Evolutionary conservation across 2,329 filamentous ascomycete genomes (phyloP), one percentile per base, ranked within the genome.

Genomic region (Cladosporium cucumerinum): DNA sequence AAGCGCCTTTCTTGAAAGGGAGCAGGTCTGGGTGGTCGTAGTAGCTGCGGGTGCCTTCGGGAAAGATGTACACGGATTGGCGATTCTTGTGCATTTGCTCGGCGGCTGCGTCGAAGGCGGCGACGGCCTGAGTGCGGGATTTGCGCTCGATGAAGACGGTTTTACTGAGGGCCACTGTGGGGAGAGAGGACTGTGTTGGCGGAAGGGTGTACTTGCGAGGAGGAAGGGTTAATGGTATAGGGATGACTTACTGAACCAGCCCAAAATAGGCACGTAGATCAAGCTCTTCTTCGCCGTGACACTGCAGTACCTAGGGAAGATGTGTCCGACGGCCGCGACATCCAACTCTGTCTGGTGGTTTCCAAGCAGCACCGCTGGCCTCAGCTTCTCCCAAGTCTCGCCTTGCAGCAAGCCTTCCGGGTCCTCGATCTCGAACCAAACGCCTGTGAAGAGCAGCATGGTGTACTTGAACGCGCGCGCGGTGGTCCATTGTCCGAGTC

Each of bases 1-100:
- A 99, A 55, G 94, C 95, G 66, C 95, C 95, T 83, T 99, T 99
- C 82, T 99, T 99, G 84, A 98, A 99, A n/a, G 93, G 91, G 63
- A 98, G 82, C 72, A 99, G 80, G 66, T 85, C 86, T 1, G 95
- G 91, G 63, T 93, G 88, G 72, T 89, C 87, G 65, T 90, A 85
- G 80, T 98, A 97, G 76, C 91, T 96, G 70, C 95, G 86, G 1
- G 95, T 99, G 59, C 95, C 95, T 81, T 99, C 95, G 66, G 91
- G 90, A 78, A 94, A 94, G 80, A 94, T 92, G 81, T 88, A 94
- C 71, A 94, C 91, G 78, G 85, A 91, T 82, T 84, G 82, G 64
- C 77, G 75, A 72, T 89, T 84, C 61, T 79, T 79, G 72, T 84
- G 86, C 81, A 99, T 99, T 77, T 93, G 89, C 54, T 85, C 79